phyloP scores from a whole-genome alignment of 1,284 basidiomycete species.

The Sanghuangporus sanghuang region DNA sequence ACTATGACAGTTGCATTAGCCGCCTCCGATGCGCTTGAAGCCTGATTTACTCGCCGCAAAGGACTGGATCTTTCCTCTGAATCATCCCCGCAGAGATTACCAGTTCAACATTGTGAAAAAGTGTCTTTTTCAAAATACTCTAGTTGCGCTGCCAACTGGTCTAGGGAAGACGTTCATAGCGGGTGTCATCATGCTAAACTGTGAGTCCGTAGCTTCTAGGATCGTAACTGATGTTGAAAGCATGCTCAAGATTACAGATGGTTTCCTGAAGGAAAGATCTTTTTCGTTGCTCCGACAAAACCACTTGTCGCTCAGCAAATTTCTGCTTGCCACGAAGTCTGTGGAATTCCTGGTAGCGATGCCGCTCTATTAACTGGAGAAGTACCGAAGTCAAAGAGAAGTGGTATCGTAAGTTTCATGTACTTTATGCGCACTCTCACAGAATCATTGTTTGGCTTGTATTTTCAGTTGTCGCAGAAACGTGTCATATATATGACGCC shows the following conservation, averaged over 20 bases:
- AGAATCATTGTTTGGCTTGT: neutral
- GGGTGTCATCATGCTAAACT: constrained; percentile 93
- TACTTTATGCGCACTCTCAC: neutral
- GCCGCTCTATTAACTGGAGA: constrained; percentile 88
- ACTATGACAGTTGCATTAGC: constrained; percentile 33
- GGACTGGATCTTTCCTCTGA: constrained; percentile 92
- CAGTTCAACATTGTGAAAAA: constrained; percentile 92
- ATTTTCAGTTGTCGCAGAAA: constrained; percentile 71
- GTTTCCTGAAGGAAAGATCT: constrained; percentile 91
- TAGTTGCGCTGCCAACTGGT: constrained; percentile 94
- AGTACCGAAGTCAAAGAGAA: constrained; percentile 44
- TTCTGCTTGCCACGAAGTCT: constrained; percentile 88
- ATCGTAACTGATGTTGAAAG: neutral
- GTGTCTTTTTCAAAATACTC: constrained; percentile 88
- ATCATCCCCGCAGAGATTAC: constrained; percentile 86
- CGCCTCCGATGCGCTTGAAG: constrained; percentile 71
- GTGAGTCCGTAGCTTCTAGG: constrained; percentile 38
- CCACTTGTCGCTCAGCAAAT: constrained; percentile 96
- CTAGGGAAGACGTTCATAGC: constrained; percentile 99
- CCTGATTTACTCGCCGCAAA: constrained; percentile 75
- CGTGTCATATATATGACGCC: constrained; percentile 98
- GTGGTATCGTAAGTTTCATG: constrained; percentile 50
- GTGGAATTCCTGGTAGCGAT: constrained; percentile 88
- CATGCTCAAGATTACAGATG: constrained; percentile 72
- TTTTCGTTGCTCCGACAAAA: constrained; percentile 95